These are phyloP conservation scores for Phtheirospermum japonicum DNA, from an alignment of 257 asterid genomes.

Conservation along the genomic window DNA sequence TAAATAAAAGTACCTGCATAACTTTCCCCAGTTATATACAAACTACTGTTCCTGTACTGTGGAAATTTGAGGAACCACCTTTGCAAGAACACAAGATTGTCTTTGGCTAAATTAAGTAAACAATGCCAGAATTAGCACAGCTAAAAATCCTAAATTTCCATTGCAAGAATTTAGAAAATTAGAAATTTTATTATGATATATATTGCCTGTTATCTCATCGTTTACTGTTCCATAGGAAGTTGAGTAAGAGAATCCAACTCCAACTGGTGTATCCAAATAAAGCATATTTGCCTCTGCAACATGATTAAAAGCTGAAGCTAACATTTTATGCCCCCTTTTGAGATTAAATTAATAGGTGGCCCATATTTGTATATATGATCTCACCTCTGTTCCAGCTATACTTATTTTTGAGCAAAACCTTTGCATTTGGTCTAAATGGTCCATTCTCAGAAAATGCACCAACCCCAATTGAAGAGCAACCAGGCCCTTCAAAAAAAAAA, in stretches of 20 bases:
- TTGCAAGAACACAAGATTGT: constrained; percentile 58
- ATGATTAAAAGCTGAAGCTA: constrained; percentile 13
- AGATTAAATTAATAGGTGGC: background rate
- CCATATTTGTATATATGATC: background rate
- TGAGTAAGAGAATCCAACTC: constrained; percentile 71
- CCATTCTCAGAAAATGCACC: constrained; percentile 86
- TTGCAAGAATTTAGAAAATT: background rate
- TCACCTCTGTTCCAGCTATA: constrained; percentile 74
- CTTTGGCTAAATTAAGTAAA: constrained; percentile 41
- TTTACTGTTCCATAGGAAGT: constrained; percentile 45
- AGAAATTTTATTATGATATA: background rate
- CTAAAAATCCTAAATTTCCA: background rate
- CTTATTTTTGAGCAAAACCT: constrained; percentile 46
- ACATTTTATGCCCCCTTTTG: background rate
- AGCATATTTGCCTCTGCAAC: constrained; percentile 67
- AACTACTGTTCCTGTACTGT: constrained; percentile 40
- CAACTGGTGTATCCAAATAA: constrained; percentile 67
- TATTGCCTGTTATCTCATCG: constrained; percentile 58
- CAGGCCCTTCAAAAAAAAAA: constrained; percentile 56
- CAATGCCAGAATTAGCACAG: background rate
- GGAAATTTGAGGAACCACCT: constrained; percentile 65
- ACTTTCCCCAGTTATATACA: constrained; percentile 71
- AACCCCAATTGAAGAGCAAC: constrained; percentile 74
- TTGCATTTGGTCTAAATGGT: constrained; percentile 62
- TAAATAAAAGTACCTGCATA: constrained; percentile 62